Conservation (phyloP, 2,329 filamentous ascomycete species). For the Periconia sp. region DNA sequence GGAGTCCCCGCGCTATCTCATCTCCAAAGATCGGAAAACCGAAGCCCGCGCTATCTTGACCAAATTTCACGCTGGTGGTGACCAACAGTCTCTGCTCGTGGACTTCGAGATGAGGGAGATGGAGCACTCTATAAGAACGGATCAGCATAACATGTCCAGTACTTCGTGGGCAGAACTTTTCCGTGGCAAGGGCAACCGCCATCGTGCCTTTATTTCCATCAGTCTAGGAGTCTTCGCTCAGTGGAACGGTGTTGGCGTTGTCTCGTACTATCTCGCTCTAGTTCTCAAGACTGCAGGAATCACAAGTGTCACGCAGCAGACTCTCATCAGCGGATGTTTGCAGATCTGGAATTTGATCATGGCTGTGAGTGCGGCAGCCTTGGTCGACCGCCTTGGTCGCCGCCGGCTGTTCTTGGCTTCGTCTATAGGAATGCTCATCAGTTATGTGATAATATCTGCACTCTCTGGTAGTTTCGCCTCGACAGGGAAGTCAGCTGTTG, state of each 20-base stretch:
- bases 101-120: conserved; percentile 3
- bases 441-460: conserved; percentile 51
- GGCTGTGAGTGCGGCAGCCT: conserved; percentile 45
- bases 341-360: conserved; percentile 48
- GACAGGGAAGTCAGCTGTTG: not conserved
- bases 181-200: conserved; percentile 36
- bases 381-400: conserved; percentile 50
- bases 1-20: conserved; percentile 51
- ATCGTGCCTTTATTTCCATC: conserved; percentile 45
- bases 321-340: conserved; percentile 46
- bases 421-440: conserved; percentile 50
- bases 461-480: conserved; percentile 33
- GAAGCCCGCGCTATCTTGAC: not conserved
- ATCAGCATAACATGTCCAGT: conserved; percentile 13
- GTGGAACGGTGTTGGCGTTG: conserved; percentile 46
- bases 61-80: conserved; percentile 5
- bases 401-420: conserved; percentile 51
- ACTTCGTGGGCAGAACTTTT: conserved; percentile 12
- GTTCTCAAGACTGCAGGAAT: conserved; percentile 47
- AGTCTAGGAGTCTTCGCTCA: conserved; percentile 42
- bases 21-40: conserved; percentile 50
- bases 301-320: conserved; percentile 37
- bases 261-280: conserved; percentile 43
- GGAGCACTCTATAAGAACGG: not conserved
- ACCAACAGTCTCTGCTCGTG: conserved; percentile 19